A percentile compares a stretch with the other conserved stretches of the same genome.
Evolutionary conservation across 2,329 filamentous ascomycete genomes (phyloP).

Genomic region (Ophiostoma triangulosporum): DNA sequence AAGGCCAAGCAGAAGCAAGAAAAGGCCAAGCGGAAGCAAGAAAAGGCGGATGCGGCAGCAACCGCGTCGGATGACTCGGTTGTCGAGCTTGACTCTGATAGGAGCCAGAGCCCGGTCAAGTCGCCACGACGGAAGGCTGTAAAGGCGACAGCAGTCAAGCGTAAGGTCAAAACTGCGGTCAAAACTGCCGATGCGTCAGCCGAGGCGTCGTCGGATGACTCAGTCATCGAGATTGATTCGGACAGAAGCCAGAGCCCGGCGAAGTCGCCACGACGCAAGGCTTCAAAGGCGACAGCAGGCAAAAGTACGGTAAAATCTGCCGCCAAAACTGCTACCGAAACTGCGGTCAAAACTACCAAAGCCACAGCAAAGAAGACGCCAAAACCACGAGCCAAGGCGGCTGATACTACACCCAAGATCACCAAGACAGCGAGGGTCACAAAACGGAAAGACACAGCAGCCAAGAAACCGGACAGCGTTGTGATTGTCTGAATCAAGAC

Average conservation of each 20-base stretch:
- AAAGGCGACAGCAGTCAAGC: too few species aligned
- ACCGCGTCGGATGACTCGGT: neutral
- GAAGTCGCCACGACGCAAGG: neutral
- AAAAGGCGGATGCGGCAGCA: conserved; percentile 4
- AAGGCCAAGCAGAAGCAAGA: conserved; percentile 1
- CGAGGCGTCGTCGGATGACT: neutral
- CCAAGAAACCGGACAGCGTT: neutral
- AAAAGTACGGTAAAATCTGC: neutral
- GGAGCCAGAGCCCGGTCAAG: neutral
- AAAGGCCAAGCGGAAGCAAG: neutral
- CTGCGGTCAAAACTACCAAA: neutral
- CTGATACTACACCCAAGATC: neutral
- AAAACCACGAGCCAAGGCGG: conserved; percentile 2
- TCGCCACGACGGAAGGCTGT: neutral
- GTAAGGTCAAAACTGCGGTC: neutral
- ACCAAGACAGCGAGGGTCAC: conserved; percentile 5
- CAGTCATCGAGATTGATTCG: neutral
- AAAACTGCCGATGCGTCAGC: neutral
- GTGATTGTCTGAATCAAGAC: too few species aligned
- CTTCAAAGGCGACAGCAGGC: neutral
- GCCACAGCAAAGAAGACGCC: neutral
- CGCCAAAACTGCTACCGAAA: too few species aligned
- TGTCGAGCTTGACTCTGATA: neutral
- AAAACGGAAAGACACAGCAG: neutral
- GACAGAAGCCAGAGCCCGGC: neutral